A percentile compares a stretch with the other conserved stretches of the same genome.
phyloP scores from a whole-genome alignment of 176 grass and related monocot genomes.

The Microstegium vimineum region DNA sequence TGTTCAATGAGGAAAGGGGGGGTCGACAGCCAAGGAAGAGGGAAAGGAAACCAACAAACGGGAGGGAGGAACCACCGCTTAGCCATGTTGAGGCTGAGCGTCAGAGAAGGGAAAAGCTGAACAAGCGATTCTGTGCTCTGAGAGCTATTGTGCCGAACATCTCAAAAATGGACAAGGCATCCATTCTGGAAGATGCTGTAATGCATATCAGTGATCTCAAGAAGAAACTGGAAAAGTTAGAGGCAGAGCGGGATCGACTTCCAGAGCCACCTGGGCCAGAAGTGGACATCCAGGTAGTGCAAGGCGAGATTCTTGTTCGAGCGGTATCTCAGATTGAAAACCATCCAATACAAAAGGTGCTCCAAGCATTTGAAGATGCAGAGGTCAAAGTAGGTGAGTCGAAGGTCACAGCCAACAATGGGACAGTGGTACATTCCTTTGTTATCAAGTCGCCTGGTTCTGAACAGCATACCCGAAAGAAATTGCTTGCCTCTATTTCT shows the following conservation, averaged over 20 bases:
- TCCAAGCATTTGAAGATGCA: slow-evolving; percentile 77
- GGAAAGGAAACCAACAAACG: slow-evolving; percentile 86
- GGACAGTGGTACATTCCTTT: slow-evolving; percentile 63
- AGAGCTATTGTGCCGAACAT: slow-evolving; percentile 92
- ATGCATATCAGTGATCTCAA: slow-evolving; percentile 88
- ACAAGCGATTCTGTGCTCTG: slow-evolving; percentile 84
- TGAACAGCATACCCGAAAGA: slow-evolving; percentile 72
- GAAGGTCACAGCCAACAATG: slow-evolving; percentile 50
- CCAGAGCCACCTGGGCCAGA: slow-evolving; percentile 41
- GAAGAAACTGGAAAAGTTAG: slow-evolving; percentile 88
- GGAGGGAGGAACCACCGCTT: slow-evolving; percentile 81
- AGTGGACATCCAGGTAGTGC: slow-evolving; percentile 72
- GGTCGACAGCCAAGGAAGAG: slow-evolving; percentile 82
- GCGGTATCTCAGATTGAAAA: slow-evolving; percentile 62
- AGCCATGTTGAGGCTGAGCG: slow-evolving; percentile 97
- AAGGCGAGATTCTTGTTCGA: slow-evolving; percentile 75
- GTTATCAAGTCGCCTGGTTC: slow-evolving; percentile 68
- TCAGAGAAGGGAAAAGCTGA: slow-evolving; percentile 97
- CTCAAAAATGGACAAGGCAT: slow-evolving; percentile 98
- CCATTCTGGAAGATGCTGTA: slow-evolving; percentile 76
- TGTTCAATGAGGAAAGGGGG: slow-evolving; percentile 62
- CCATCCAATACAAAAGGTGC: slow-evolving; percentile 67
- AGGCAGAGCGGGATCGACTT: slow-evolving; percentile 58
- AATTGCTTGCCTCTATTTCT: slow-evolving; percentile 60
- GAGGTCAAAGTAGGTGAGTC: slow-evolving; percentile 63